phyloP scores from a whole-genome alignment of 371 early-diverging fungal genomes.

The Mucor velutinosus region DNA sequence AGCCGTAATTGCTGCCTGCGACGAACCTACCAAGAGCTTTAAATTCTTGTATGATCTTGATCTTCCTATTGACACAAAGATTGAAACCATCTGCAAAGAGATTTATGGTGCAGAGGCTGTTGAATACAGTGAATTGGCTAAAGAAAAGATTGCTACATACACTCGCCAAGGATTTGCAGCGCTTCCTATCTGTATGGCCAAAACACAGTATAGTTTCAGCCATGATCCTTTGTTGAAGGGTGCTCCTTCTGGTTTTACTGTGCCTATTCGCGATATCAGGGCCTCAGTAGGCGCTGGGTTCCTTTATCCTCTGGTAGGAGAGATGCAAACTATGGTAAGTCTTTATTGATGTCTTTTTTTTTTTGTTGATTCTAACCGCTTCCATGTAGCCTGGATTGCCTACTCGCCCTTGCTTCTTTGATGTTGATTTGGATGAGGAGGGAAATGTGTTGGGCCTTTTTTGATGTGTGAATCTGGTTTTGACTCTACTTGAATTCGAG shows the following conservation, averaged over 20 bases:
- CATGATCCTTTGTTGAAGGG: slow-evolving; percentile 90
- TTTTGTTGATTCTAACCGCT: background rate
- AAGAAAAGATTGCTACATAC: slow-evolving; percentile 78
- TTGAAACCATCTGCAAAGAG: slow-evolving; percentile 84
- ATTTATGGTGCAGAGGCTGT: slow-evolving; percentile 94
- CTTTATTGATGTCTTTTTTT: background rate
- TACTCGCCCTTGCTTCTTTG: slow-evolving; percentile 95
- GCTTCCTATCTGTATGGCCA: slow-evolving; percentile 97
- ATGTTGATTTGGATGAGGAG: slow-evolving; percentile 93
- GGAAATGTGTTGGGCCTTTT: slow-evolving; percentile 91
- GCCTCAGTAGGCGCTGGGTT: slow-evolving; percentile 95
- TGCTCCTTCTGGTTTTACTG: slow-evolving; percentile 89
- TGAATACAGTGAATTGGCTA: slow-evolving; percentile 77
- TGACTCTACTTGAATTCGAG: no score
- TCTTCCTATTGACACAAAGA: slow-evolving; percentile 83
- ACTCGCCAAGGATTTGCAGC: slow-evolving; percentile 80
- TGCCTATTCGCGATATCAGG: slow-evolving; percentile 92
- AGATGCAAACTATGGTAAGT: slow-evolving; percentile 89
- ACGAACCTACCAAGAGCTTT: slow-evolving; percentile 55
- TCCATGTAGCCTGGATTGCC: slow-evolving; percentile 80
- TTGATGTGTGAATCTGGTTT: slow-evolving; percentile 37
- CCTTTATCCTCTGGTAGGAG: slow-evolving; percentile 92
- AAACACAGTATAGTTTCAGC: slow-evolving; percentile 92
- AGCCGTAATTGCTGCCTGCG: slow-evolving; percentile 80
- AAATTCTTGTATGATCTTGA: slow-evolving; percentile 84